phyloP scores from a whole-genome alignment of 208 protist species.

The Leishmania braziliensis region DNA sequence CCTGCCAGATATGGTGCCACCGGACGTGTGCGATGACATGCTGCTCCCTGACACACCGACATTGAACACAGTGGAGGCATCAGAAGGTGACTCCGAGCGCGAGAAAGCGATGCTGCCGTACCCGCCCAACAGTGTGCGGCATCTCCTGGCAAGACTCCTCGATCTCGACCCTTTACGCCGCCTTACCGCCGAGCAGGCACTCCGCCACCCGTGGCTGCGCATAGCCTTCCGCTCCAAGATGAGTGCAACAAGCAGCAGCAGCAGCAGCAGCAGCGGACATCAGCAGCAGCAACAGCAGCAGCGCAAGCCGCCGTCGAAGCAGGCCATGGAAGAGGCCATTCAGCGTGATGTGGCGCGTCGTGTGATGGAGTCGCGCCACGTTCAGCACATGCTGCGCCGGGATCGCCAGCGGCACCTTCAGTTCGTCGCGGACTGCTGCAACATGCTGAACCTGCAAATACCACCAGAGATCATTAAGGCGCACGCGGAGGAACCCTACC shows the following conservation, averaged over 20 bases:
- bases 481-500: constrained; percentile 29
- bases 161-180: constrained; percentile 61
- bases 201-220: constrained; percentile 72
- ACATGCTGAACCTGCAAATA: constrained; percentile 55
- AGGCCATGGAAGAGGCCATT: constrained; percentile 49
- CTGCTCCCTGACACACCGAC: background rate
- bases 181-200: constrained; percentile 64
- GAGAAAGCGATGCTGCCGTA: constrained; percentile 10
- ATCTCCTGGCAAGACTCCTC: constrained; percentile 65
- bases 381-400: constrained; percentile 50
- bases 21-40: background rate
- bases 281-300: constrained; percentile 1
- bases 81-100: no score
- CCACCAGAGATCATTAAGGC: constrained; percentile 62
- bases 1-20: constrained; percentile 47
- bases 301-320: constrained; percentile 10
- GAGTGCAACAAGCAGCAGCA: constrained; percentile 14
- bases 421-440: constrained; percentile 81
- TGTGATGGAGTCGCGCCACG: constrained; percentile 48
- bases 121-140: constrained; percentile 43
- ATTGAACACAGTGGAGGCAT: background rate
- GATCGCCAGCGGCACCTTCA: constrained; percentile 77
- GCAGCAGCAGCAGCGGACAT: constrained; percentile 1
- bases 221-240: constrained; percentile 39
- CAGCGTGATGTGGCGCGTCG: constrained; percentile 57